Evolutionary conservation across 805 yeast species (phyloP).

Genomic region (Torulaspora quercuum): DNA sequence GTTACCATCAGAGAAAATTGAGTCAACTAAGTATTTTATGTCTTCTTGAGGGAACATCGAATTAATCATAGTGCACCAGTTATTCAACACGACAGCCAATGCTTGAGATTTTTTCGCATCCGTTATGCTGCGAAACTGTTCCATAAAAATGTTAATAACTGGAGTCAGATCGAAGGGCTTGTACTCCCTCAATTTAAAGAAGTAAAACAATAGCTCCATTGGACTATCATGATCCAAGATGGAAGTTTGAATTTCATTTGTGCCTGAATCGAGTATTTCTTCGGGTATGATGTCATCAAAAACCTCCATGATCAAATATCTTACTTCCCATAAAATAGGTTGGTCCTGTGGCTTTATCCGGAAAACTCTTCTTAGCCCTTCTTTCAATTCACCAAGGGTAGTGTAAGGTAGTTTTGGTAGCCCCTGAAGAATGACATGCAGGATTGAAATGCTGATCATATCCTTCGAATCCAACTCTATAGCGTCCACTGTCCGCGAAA

Average conservation of each 20-base stretch:
- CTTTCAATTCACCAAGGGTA: slow-evolving; percentile 25
- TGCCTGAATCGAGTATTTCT: slow-evolving; percentile 22
- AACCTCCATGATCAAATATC: slow-evolving; percentile 46
- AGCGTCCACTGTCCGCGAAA: slow-evolving; percentile 23
- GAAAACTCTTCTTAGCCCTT: slow-evolving; percentile 29
- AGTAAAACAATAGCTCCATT: slow-evolving; percentile 35
- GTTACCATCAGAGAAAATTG: slow-evolving; percentile 30
- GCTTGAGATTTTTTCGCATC: slow-evolving; percentile 10
- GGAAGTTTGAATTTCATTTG: slow-evolving; percentile 10
- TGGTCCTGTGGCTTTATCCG: slow-evolving; percentile 16
- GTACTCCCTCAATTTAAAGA: slow-evolving; percentile 52
- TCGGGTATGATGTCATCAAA: slow-evolving; percentile 40
- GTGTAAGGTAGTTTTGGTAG: slow-evolving; percentile 37
- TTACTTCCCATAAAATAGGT: slow-evolving; percentile 44
- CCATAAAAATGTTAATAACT: slow-evolving; percentile 28
- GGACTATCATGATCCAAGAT: slow-evolving; percentile 3
- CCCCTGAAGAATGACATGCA: slow-evolving; percentile 42
- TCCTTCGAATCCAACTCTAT: slow-evolving; percentile 11
- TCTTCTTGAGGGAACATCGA: slow-evolving; percentile 33
- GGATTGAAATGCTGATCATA: slow-evolving; percentile 19
- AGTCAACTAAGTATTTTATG: slow-evolving; percentile 31
- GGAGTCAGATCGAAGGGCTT: slow-evolving; percentile 30
- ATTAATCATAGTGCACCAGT: slow-evolving; percentile 56
- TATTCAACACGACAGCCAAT: slow-evolving; percentile 36
- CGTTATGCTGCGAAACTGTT: slow-evolving; percentile 19